A percentile compares a stretch with the other conserved stretches of the same genome.
Evolutionary conservation across 78 protist species (phyloP).

Genomic region (Mantamonas sphyraenae): DNA sequence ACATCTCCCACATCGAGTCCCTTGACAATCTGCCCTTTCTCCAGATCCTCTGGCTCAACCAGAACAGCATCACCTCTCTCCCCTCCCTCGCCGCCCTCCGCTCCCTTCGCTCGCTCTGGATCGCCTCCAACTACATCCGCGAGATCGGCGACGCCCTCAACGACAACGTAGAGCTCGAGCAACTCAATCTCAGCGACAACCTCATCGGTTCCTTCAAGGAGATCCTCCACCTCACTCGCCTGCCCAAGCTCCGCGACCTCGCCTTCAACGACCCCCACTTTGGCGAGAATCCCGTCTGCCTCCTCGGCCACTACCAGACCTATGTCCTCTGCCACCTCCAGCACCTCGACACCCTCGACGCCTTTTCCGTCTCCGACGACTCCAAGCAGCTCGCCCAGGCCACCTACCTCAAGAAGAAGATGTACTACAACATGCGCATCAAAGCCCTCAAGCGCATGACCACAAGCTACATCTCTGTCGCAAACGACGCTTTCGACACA

Average conservation of each 20-base stretch:
- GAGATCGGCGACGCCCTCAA: not conserved
- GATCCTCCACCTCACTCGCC: slow-evolving; percentile 23
- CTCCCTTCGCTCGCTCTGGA: slow-evolving; percentile 13
- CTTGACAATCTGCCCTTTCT: slow-evolving; percentile 1
- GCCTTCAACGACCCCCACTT: slow-evolving; percentile 36
- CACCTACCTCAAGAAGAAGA: slow-evolving; percentile 48
- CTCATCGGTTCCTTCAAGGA: slow-evolving; percentile 39
- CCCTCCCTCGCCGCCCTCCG: not conserved
- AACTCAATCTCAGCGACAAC: slow-evolving; percentile 50
- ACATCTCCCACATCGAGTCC: slow-evolving; percentile 22
- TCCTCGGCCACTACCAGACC: slow-evolving; percentile 50
- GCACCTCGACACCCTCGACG: slow-evolving; percentile 20
- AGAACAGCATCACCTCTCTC: slow-evolving; percentile 11
- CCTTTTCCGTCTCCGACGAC: slow-evolving; percentile 21
- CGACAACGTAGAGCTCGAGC: too few species aligned
- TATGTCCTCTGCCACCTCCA: slow-evolving; percentile 27
- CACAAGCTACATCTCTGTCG: not conserved
- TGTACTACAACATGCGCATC: slow-evolving; percentile 71
- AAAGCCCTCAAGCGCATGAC: slow-evolving; percentile 53
- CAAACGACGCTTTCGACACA: not conserved
- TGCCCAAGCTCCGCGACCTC: slow-evolving; percentile 12
- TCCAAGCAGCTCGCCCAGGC: slow-evolving; percentile 44
- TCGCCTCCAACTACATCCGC: slow-evolving; percentile 1
- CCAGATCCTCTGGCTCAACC: slow-evolving; percentile 26
- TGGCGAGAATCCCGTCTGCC: slow-evolving; percentile 57